Base-by-base conservation (phyloP, 495 filamentous ascomycete species). In the Hypoxylon intermedium region DNA sequence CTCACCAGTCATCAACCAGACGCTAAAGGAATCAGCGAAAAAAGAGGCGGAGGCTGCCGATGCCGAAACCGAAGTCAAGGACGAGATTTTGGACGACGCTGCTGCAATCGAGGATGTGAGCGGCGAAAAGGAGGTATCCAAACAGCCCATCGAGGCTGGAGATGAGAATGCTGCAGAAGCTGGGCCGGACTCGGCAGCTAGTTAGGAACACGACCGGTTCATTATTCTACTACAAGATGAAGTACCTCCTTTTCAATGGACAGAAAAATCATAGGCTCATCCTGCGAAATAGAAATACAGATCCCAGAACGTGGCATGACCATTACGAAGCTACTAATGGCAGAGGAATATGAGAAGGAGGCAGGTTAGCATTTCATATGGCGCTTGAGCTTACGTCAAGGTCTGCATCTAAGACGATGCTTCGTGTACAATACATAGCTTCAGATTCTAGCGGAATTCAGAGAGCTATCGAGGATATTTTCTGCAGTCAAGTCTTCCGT, bases 1-100 rank as follows among this genome's bases (percentile, higher is more conserved):
- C 18, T 85, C 87, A 1, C 90, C 88, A 2, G 75, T 97, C 46
- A 80, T 86, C 34, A 86, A 86, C 58, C 75, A 72, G 74, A 61
- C 74, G 28, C 70, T 81, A 20, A 82, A 83, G 71, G 76, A 75
- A 41, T 67, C 75, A 38, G 58, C 48, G 2, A 68, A 75, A 53
- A 58, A 72, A 41, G 56, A 63, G 16, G 72, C 63, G 18, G 58
- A 67, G 3, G 58, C 67, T 12, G 56, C 60, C 5, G 65, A 66
- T 16, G 41, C 56, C 6, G 70, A 68, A 16, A 58, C 65, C 4
- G 64, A 67, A 9, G 59, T 47, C 37, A 58, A 71, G 43, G 60
- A 64, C 26, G 58, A 60, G 36, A 9, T 31, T 1, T 41, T 55
- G 33, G 58, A 64, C 37, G 62, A 67, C n/a, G 53, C 37, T 5